Base-by-base conservation (phyloP, 1,139 yeast genomes). In the Nadsonia commutata region DNA sequence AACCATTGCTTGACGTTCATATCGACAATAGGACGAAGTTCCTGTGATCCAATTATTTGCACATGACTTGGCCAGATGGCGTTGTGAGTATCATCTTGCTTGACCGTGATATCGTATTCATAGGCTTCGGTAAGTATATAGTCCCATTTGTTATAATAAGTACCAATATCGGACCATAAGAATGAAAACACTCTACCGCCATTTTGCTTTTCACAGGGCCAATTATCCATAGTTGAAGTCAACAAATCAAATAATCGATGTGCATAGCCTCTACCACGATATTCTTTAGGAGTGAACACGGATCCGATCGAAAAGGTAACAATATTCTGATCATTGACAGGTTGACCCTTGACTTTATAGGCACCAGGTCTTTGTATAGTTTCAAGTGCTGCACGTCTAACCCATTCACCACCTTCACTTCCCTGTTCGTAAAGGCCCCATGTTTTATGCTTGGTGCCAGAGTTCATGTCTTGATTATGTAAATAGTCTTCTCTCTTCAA, bases 111-210 rank as follows among this genome's bases (percentile, higher is more conserved):
- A 27, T 27, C n/a, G n/a, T 6, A 27, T 9, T 27, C 33, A 13
- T 11, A 27, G 16, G 33, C 5, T 27, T 27, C 33, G 4, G 33
- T 27, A 13, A 27, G 13, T 27, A 3, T 27, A 16, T 76, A 81
- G 1, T 84, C 93, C 52, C 71, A 67, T 45, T 66, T 64, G 31
- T 65, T 58, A 56, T 81, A 80, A 57, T 73, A 80, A 45, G 76
- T 77, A 4, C 85, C 88, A 36, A 82, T 71, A 54, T 80, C 93
- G 31, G 86, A 78, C 66, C 80, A 81, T 47, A 80, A 65, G 46
- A 70, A 72, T 13, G 70, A 60, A 43, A 70, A 67, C 17, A 73
- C 71, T 45, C 70, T 65, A 37, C 33, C 33, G n/a, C 33, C 33
- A 27, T 58, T 49, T 5, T 51, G 43, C 19, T 56, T 56, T 27